A percentile compares a stretch with the other conserved stretches of the same genome.
These are phyloP conservation scores for Vicia faba DNA, from an alignment of 306 rosid species.

Conservation along the genomic window DNA sequence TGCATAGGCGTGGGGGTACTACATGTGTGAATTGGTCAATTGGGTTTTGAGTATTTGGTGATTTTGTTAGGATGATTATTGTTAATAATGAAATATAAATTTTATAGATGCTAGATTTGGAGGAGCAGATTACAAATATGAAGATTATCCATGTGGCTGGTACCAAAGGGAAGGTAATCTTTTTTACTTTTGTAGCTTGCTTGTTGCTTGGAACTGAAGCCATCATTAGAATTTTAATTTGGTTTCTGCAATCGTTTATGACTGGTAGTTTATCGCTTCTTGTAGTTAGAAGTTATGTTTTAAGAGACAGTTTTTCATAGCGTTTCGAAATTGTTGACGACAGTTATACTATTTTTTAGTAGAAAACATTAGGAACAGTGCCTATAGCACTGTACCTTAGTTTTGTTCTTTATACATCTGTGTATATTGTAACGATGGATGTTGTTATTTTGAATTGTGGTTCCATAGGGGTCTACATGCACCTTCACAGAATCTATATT, in stretches of 20 bases:
- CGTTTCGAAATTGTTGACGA: background rate
- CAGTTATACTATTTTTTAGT: background rate
- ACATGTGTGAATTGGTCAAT: slow-evolving; percentile 7
- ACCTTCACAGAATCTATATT: slow-evolving; percentile 85
- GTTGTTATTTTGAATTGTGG: slow-evolving; percentile 40
- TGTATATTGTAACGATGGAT: slow-evolving; percentile 24
- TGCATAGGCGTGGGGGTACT: background rate
- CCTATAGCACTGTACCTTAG: background rate
- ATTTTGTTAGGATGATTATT: slow-evolving; percentile 27
- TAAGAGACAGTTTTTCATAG: background rate
- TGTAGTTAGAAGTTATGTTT: slow-evolving; percentile 6
- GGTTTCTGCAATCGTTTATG: slow-evolving; percentile 1
- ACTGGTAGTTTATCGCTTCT: slow-evolving; percentile 6
- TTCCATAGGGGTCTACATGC: slow-evolving; percentile 88
- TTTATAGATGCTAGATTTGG: slow-evolving; percentile 80
- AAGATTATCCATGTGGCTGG: slow-evolving; percentile 98
- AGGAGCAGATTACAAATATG: slow-evolving; percentile 75
- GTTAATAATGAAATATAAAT: slow-evolving; percentile 14
- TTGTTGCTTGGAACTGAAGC: slow-evolving; percentile 40
- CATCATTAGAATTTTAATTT: slow-evolving; percentile 19
- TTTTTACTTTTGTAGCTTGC: slow-evolving; percentile 17
- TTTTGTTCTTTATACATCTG: background rate
- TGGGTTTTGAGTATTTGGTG: slow-evolving; percentile 6
- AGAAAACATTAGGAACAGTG: background rate
- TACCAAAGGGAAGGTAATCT: slow-evolving; percentile 92